phyloP scores from a whole-genome alignment of 495 filamentous ascomycete genomes.

The Neurospora intermedia region DNA sequence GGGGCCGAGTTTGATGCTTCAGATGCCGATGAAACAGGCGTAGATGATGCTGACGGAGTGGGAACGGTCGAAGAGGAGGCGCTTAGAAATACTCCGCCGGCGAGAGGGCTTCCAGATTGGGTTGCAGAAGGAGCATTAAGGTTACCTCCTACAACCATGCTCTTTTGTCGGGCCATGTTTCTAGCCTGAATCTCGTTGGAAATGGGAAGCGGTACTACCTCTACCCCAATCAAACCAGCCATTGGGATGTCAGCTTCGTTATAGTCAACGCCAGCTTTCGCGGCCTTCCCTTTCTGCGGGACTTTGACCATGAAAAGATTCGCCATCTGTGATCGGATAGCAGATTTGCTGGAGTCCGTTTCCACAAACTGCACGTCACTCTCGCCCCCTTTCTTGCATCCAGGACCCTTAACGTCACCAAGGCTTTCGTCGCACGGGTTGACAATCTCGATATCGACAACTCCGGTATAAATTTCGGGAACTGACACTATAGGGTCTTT shows the following conservation, averaged over 20 bases:
- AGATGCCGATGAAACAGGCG: not conserved
- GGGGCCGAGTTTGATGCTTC: not conserved
- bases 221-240: conserved; percentile 8
- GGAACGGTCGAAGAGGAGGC: not conserved
- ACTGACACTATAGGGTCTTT: conserved; percentile 35
- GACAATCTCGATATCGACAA: conserved; percentile 62
- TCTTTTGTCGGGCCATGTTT: not conserved
- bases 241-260: conserved; percentile 15
- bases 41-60: not conserved
- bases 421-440: conserved; percentile 23
- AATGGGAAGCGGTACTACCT: not conserved
- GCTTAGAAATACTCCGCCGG: not conserved
- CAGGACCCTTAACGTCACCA: conserved; percentile 15
- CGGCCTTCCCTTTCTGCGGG: conserved; percentile 14
- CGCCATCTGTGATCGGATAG: conserved; percentile 25
- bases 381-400: conserved; percentile 12
- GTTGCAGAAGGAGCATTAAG: not conserved
- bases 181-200: not conserved
- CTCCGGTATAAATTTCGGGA: conserved; percentile 66
- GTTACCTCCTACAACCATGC: not conserved
- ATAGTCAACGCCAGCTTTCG: conserved; percentile 5
- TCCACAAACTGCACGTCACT: conserved; percentile 19
- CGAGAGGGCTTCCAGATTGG: not conserved
- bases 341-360: conserved; percentile 14
- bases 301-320: conserved; percentile 26